phyloP scores from a whole-genome alignment of 2,329 filamentous ascomycete species.

The Alternaria sp. region DNA sequence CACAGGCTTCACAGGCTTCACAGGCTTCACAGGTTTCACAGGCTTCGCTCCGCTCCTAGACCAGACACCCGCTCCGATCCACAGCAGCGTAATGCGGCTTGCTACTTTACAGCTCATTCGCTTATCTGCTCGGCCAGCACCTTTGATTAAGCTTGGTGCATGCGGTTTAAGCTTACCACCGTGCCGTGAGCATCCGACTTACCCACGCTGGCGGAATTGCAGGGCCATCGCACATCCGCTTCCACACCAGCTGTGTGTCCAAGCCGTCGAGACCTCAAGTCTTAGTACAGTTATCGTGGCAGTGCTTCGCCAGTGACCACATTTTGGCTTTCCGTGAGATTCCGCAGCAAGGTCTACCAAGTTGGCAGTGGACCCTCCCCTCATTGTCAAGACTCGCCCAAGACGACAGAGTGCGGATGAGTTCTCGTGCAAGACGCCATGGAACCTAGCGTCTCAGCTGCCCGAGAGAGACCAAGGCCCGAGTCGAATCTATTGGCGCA shows the following conservation, averaged over 20 bases:
- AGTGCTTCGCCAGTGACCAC: slow-evolving; percentile 6
- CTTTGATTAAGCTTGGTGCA: slow-evolving; percentile 43
- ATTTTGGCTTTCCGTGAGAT: neutral
- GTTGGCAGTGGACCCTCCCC: slow-evolving; percentile 10
- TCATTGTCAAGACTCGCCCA: slow-evolving; percentile 30
- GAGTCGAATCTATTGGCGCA: slow-evolving; percentile 42
- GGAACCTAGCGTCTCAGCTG: slow-evolving; percentile 41
- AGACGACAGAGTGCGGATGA: slow-evolving; percentile 29
- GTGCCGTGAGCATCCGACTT: slow-evolving; percentile 39
- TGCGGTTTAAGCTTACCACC: slow-evolving; percentile 48
- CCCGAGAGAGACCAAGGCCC: slow-evolving; percentile 45
- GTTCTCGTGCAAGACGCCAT: slow-evolving; percentile 27
- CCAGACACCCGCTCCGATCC: slow-evolving; percentile 43
- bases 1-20: neutral
- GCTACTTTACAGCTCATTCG: slow-evolving; percentile 33
- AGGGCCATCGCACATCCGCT: slow-evolving; percentile 18
- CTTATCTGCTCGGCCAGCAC: slow-evolving; percentile 32
- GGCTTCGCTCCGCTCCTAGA: slow-evolving; percentile 28
- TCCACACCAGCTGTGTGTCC: slow-evolving; percentile 12
- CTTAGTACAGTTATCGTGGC: neutral
- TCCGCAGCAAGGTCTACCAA: slow-evolving; percentile 4
- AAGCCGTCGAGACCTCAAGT: neutral
- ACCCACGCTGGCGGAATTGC: slow-evolving; percentile 40
- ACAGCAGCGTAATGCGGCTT: slow-evolving; percentile 42
- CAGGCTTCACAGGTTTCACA: neutral